Percentiles rank a stretch among this genome's conserved stretches.
Conservation (phyloP, 2,329 filamentous ascomycete genomes). For the Chrysoporthe austroafricana region DNA sequence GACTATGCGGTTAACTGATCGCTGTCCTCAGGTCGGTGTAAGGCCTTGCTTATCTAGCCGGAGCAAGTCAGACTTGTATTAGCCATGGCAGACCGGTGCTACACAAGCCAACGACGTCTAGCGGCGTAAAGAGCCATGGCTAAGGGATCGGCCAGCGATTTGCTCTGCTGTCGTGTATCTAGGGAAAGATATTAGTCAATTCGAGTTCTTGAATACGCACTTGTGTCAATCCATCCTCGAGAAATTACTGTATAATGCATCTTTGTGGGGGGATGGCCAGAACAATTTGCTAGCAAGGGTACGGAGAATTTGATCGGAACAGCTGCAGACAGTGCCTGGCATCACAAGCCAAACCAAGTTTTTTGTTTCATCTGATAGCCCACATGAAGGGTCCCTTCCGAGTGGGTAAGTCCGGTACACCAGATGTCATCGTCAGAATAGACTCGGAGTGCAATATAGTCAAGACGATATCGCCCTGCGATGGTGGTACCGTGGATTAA, state of each 20-base stretch:
- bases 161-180: too few species aligned
- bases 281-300: neutral
- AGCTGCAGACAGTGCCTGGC: neutral
- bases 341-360: neutral
- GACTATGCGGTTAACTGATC: neutral
- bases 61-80: neutral
- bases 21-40: neutral
- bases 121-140: neutral
- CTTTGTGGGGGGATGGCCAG: neutral
- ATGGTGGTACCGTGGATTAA: neutral
- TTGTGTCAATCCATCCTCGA: neutral
- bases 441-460: slow-evolving; percentile 12
- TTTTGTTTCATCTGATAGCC: slow-evolving; percentile 22
- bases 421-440: slow-evolving; percentile 18
- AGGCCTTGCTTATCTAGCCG: neutral
- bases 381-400: slow-evolving; percentile 12
- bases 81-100: neutral
- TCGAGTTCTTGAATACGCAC: neutral
- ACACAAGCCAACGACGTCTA: neutral
- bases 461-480: neutral
- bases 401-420: neutral
- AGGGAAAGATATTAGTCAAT: neutral
- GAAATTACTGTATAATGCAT: neutral
- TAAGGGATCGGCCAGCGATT: neutral
- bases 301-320: neutral